Conservation (phyloP, 2,329 filamentous ascomycete species). For the Knufia petricola region DNA sequence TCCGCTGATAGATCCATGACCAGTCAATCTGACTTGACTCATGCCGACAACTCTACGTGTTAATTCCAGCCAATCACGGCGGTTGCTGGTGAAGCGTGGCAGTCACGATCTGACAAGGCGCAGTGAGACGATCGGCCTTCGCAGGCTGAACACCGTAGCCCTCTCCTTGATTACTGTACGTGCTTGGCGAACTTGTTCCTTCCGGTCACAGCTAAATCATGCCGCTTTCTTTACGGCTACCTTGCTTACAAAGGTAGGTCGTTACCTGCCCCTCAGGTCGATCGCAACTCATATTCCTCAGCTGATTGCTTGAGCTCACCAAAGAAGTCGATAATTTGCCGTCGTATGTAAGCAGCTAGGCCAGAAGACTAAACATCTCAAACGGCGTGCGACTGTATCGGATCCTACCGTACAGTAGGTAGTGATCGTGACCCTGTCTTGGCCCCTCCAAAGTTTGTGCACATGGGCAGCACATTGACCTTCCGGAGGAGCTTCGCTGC, state of each 20-base stretch:
- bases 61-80: not conserved
- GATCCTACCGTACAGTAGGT: too few species aligned
- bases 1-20: not conserved
- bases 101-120: not conserved
- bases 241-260: not conserved
- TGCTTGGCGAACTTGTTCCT: not conserved
- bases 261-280: not conserved
- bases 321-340: too few species aligned
- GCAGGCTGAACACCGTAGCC: conserved; percentile 1
- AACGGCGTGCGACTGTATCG: too few species aligned
- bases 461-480: too few species aligned
- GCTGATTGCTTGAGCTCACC: not conserved
- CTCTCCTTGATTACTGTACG: not conserved
- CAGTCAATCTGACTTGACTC: conserved; percentile 2
- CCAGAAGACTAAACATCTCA: too few species aligned
- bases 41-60: not conserved
- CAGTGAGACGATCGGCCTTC: not conserved
- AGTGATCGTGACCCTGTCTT: too few species aligned
- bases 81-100: conserved; percentile 3
- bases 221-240: not conserved
- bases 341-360: too few species aligned
- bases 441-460: too few species aligned
- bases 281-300: not conserved
- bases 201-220: not conserved
- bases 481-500: too few species aligned